phyloP scores from a whole-genome alignment of 1,284 basidiomycete genomes.

The Somion occarium region DNA sequence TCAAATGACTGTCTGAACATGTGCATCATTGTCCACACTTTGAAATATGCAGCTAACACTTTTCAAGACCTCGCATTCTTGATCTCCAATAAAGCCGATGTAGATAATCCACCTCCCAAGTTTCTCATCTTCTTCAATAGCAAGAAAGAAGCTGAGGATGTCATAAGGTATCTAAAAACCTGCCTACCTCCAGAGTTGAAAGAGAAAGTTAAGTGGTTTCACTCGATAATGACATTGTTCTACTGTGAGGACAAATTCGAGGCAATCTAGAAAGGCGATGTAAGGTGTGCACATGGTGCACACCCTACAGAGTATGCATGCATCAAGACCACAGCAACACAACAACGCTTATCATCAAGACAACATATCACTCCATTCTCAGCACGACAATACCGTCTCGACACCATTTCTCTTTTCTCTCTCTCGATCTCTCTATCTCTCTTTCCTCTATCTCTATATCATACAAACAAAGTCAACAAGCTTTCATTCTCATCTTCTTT shows the following conservation, averaged over 20 bases:
- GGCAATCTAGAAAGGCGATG: slow-evolving; percentile 10
- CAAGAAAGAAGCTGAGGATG: slow-evolving; percentile 22
- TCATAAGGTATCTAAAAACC: slow-evolving; percentile 13
- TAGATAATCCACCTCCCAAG: slow-evolving; percentile 9
- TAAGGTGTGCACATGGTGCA: not conserved
- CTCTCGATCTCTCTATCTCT: too few relatives aligned
- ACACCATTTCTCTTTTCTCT: too few relatives aligned
- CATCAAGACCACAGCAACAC: too few relatives aligned
- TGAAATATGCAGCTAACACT: slow-evolving; percentile 18
- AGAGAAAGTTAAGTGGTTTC: slow-evolving; percentile 26
- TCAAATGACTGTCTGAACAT: slow-evolving; percentile 33
- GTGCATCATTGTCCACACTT: slow-evolving; percentile 21
- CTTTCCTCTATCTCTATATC: too few relatives aligned
- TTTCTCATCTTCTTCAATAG: slow-evolving; percentile 30
- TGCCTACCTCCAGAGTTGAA: slow-evolving; percentile 14
- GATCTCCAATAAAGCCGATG: slow-evolving; percentile 16
- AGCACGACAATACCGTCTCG: too few relatives aligned
- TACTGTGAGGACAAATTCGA: slow-evolving; percentile 19
- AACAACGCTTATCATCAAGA: too few relatives aligned
- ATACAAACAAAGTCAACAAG: too few relatives aligned
- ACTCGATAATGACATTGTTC: slow-evolving; percentile 23
- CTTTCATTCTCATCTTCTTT: too few relatives aligned
- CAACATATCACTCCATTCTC: too few relatives aligned
- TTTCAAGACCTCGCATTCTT: slow-evolving; percentile 31
- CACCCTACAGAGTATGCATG: too few relatives aligned